Base-by-base conservation (phyloP, 2,329 filamentous ascomycete genomes). In the Talaromyces sp. region DNA sequence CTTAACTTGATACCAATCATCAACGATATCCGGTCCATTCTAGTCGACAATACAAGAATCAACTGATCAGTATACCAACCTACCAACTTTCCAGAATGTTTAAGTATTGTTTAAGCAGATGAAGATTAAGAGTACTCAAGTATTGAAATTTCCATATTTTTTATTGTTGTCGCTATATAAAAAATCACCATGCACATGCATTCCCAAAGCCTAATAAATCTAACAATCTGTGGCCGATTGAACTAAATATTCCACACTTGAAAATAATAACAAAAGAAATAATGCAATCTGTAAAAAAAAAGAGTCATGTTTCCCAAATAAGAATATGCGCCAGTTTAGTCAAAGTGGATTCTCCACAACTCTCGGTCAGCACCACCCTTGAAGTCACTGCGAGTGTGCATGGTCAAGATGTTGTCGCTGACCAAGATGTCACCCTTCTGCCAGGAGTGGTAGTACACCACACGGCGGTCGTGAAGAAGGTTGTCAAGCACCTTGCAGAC, bases 341-440 rank as follows among this genome's bases (percentile, higher is more conserved):
- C 55, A 33, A 60, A 53, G 39, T 60, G 58, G 19, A 60, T 60
- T 49, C 58, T 55, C 58, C 58, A 60, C 42, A 60, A 36, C 17
- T 33, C 28, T 33, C 58, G 52, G 19, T 51, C 52, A 32, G 52
- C 55, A 33, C 58, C 53, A 19, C 52, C 27, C 30, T 53, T 53
- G 36, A 51, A 60, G n/a, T 42, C 58, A 33, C 55, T 54, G 30
- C 58, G 58, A 11, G 58, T 60, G 30, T 60, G 58, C 58, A 60
- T 60, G 52, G 55, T 60, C 39, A 60, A 51, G 30, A 60, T 44
- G 49, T 85, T 85, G 64, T 85, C 83, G 62, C 73, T 84, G 5
- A 85, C 69, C 1, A 85, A 63, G 42, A 85, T 53, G 65, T 85
- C 84, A 0, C 83, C 83, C 70, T 81, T 78, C 58, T 85, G 77